Percentiles rank a stretch among this genome's conserved stretches.
Conservation (phyloP, 257 asterid genomes). For the Schizonepeta tenuifolia region DNA sequence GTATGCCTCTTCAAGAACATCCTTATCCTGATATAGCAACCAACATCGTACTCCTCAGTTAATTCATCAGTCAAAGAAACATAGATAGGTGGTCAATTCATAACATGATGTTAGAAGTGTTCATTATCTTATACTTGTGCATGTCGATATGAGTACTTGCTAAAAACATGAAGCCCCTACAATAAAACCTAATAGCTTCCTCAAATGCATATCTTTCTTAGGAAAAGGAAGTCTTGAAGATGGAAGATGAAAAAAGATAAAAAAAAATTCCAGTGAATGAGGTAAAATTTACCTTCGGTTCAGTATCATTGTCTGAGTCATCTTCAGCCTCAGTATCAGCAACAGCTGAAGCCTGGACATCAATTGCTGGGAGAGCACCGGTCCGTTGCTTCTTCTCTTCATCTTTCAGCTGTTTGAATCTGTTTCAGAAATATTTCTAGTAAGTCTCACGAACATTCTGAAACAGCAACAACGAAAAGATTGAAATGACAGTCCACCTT, state of each 20-base stretch:
- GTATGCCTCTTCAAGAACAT: conserved; percentile 74
- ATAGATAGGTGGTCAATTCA: neutral
- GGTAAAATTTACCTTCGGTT: conserved; percentile 58
- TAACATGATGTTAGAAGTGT: conserved; percentile 13
- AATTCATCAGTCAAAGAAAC: conserved; percentile 7
- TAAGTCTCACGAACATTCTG: conserved; percentile 25
- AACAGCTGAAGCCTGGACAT: conserved; percentile 51
- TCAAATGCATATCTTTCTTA: neutral
- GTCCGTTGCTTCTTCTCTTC: conserved; percentile 65
- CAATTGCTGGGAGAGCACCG: conserved; percentile 55
- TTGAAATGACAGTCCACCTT: conserved; percentile 57
- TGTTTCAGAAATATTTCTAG: conserved; percentile 40
- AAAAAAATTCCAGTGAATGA: neutral
- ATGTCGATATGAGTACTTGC: neutral
- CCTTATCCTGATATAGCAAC: conserved; percentile 55
- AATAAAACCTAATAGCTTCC: neutral
- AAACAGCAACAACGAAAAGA: conserved; percentile 28
- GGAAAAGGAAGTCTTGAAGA: neutral
- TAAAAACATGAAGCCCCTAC: neutral
- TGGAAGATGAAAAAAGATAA: neutral
- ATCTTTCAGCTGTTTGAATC: conserved; percentile 88
- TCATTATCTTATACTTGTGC: neutral
- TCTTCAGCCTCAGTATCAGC: conserved; percentile 63
- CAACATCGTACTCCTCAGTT: conserved; percentile 16
- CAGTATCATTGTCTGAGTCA: conserved; percentile 56